Base-by-base conservation (phyloP, 352 stramenopile species). In the Thraustochytrium sp. region DNA sequence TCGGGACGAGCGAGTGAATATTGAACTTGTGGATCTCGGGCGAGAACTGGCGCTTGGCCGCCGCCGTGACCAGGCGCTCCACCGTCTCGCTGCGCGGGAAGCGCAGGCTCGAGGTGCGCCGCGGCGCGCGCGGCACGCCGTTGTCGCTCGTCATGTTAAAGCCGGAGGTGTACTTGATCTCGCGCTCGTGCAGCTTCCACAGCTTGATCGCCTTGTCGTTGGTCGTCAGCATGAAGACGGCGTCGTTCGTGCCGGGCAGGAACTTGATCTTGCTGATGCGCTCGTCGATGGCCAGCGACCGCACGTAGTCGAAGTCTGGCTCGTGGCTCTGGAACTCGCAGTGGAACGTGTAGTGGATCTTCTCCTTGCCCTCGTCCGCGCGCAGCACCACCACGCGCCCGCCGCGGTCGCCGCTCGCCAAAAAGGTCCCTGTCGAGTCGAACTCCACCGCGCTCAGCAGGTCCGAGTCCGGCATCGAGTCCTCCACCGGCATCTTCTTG, bases 171-270 rank as follows among this genome's bases (percentile, higher is more conserved):
- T 55, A 80, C 68, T 80, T 80, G 54, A 88, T 65, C 29, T 87
- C 37, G 42, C 85, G 84, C 61, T 91, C 87, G 23, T 82, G 61
- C 34, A 97, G 83, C 68, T 96, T 96, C 94, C 94, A 98, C 42
- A 98, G 87, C 87, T 98, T 98, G 84, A 98, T 96, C 38, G 95
- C 98, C 88, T 97, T 97, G 89, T 98, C 89, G 87, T 98, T 98
- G 29, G 94, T 97, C 9, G 92, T 94, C 49, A 98, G 90, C 55
- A 98, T 82, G 75, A 96, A 97, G 56, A 94, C 89, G 26, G 92
- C 91, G 72, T 95, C 92, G 86, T 93, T 95, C 56, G 90, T 92
- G 13, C 90, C 86, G 13, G 89, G 89, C 75, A 92, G 95, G 91
- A 93, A 98, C 86, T 96, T 96, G 87, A 98, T 97, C 65, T 97